Base-by-base conservation (phyloP, 2,329 filamentous ascomycete genomes). In the Fusarium sp. region DNA sequence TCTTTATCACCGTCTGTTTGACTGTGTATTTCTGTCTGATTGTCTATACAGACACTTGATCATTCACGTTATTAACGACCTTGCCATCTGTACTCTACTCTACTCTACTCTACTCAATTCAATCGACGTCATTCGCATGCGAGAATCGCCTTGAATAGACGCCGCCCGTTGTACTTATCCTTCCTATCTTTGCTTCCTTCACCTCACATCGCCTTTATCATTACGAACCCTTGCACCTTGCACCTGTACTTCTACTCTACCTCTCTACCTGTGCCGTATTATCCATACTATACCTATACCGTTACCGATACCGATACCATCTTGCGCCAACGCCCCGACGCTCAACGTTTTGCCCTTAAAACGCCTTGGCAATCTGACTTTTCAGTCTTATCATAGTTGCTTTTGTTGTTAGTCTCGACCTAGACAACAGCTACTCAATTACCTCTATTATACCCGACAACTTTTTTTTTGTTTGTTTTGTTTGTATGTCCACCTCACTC, bases 331-430 rank as follows among this genome's bases (percentile, higher is more conserved):
- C 61, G 63, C 63, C 41, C 58, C 45, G 46, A 65, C 63, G 25
- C 51, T 55, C 53, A 55, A 72, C 72, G 63, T 69, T 74, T 74
- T 69, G 59, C 57, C 58, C 49, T 55, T 43, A 42, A 73, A 71
- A 58, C 68, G 59, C 61, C 72, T 73, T 74, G 71, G 71, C 71
- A 63, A 62, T 64, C 66, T 58, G 56, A 55, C 34, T 71, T 61
- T 56, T 64, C 58, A 49, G 53, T 56, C 66, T 59, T 53, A 49
- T 63, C 57, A 60, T 57, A 55, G 49, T 71, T 66, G 66, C 50
- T 66, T 56, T 55, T 63, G 47, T 48, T 64, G 56, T 72, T 74
- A 67, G 49, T 63, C 60, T 59, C 46, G 34, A 27, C 60, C 48
- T 56, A 46, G 40, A 37, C 34, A 37, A 27, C 32, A 28, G 42